Percentiles rank a stretch among this genome's conserved stretches.
Evolutionary conservation across 257 asterid species (phyloP).

Genomic region (Lycium barbarum): DNA sequence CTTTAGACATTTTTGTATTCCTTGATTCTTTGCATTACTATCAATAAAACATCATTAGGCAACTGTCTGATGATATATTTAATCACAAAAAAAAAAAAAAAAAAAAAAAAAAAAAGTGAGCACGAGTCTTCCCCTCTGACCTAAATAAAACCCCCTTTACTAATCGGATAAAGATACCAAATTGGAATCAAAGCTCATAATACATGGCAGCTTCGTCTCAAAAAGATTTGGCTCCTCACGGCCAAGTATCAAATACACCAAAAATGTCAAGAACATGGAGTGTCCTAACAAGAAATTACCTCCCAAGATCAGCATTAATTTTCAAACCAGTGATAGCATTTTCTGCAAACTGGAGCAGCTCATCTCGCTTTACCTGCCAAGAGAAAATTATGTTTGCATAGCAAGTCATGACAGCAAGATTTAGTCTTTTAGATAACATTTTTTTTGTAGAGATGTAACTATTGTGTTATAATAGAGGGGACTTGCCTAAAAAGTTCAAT

Average conservation of each 20-base stretch:
- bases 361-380: slow-evolving; percentile 91
- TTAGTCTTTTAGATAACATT: not conserved
- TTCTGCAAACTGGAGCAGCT: slow-evolving; percentile 95
- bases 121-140: not conserved
- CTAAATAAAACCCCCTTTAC: not conserved
- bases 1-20: too few relatives aligned
- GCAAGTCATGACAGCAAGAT: slow-evolving; percentile 4
- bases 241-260: not conserved
- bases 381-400: slow-evolving; percentile 25
- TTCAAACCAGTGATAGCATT: slow-evolving; percentile 96
- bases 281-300: slow-evolving; percentile 49
- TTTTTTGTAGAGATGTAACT: not conserved
- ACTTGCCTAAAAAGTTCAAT: not conserved
- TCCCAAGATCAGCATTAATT: slow-evolving; percentile 77
- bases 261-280: slow-evolving; percentile 17
- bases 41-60: too few relatives aligned
- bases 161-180: not conserved
- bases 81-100: too few relatives aligned
- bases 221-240: slow-evolving; percentile 27
- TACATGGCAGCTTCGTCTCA: not conserved
- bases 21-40: too few relatives aligned
- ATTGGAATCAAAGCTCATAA: slow-evolving; percentile 13
- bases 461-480: slow-evolving; percentile 3
- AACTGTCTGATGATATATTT: too few relatives aligned
- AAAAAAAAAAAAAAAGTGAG: too few relatives aligned